Evolutionary conservation across 2,329 filamentous ascomycete species (phyloP).

Genomic region (Dactylellina haptotyla): DNA sequence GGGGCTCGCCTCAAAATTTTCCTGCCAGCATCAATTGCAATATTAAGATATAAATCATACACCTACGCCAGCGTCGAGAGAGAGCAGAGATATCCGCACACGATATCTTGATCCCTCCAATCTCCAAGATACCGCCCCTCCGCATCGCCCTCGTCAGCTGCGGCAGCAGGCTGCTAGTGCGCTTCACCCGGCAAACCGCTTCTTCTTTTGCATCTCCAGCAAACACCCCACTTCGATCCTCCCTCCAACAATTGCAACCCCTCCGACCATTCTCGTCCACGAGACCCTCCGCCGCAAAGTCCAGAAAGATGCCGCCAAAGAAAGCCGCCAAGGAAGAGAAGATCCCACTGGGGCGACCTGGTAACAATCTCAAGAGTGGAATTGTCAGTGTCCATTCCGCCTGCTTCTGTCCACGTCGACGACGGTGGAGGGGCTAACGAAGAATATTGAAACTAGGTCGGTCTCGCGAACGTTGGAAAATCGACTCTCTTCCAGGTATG

Average conservation of each 20-base stretch:
- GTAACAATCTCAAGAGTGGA: conserved; percentile 98
- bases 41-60: background rate
- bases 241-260: conserved; percentile 54
- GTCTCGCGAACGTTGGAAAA: conserved; percentile 98
- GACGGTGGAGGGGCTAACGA: conserved; percentile 5
- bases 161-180: conserved; percentile 63
- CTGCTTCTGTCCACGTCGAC: conserved; percentile 50
- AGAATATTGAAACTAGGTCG: conserved; percentile 72
- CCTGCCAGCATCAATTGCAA: background rate
- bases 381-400: conserved; percentile 74
- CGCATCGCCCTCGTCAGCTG: conserved; percentile 60
- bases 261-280: conserved; percentile 42
- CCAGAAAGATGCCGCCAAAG: conserved; percentile 91
- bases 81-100: background rate
- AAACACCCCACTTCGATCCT: conserved; percentile 34
- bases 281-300: conserved; percentile 64
- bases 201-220: background rate
- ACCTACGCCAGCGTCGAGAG: background rate
- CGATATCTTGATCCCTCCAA: conserved; percentile 24
- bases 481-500: conserved; percentile 90
- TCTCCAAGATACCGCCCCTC: conserved; percentile 52
- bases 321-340: conserved; percentile 92
- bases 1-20: conserved; percentile 38
- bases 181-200: conserved; percentile 53
- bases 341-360: conserved; percentile 91